A percentile compares a stretch with the other conserved stretches of the same genome.
Evolutionary conservation across 176 grass and related monocot genomes (phyloP).

Genomic region (Aegilops speltoides): DNA sequence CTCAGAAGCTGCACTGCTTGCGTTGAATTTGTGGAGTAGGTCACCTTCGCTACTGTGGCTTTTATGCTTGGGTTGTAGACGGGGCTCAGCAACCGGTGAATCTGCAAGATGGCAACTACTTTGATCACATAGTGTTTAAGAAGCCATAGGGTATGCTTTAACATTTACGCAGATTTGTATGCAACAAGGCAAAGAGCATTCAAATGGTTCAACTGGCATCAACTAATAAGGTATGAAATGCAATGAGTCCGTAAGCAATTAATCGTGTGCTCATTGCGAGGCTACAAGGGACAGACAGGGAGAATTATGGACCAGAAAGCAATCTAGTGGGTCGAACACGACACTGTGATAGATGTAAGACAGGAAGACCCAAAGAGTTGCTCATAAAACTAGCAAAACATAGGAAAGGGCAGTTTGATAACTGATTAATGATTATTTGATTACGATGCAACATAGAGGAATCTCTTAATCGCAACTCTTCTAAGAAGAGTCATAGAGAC

Average conservation of each 20-base stretch:
- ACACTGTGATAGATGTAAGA: background rate
- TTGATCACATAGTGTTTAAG: background rate
- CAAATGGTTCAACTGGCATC: background rate
- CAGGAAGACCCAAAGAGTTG: background rate
- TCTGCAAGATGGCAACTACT: constrained; percentile 30
- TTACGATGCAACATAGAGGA: background rate
- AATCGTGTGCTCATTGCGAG: background rate
- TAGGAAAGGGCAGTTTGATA: background rate
- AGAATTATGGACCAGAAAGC: background rate
- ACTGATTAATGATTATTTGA: background rate
- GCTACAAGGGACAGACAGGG: background rate
- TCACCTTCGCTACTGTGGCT: constrained; percentile 31
- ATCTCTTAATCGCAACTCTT: background rate
- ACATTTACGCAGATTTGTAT: background rate
- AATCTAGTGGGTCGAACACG: background rate
- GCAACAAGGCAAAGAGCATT: background rate
- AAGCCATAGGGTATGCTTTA: constrained; percentile 1
- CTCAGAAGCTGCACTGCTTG: constrained; percentile 34
- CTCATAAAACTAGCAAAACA: background rate
- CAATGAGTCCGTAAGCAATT: background rate
- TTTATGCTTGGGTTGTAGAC: constrained; percentile 15
- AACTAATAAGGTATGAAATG: background rate
- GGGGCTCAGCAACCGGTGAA: constrained; percentile 5
- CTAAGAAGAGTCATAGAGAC: background rate
- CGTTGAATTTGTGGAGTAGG: constrained; percentile 28